Evolutionary conservation across 345 rosid genomes (phyloP).

Genomic region (Populus alba): DNA sequence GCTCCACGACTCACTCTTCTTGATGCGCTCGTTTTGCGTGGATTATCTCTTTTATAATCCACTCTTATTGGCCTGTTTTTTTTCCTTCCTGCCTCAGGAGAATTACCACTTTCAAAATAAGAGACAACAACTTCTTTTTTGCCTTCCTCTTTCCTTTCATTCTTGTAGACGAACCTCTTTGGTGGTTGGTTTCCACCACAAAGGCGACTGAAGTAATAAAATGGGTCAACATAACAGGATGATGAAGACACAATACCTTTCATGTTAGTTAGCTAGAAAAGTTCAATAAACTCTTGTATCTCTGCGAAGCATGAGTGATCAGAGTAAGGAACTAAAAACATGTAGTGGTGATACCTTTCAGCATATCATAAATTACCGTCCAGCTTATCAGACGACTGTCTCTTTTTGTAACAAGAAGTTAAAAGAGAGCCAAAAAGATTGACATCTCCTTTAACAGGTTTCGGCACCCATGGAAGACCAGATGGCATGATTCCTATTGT

Average conservation of each 20-base stretch:
- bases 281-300: slow-evolving; percentile 60
- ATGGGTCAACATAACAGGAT: slow-evolving; percentile 62
- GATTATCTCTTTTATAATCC: slow-evolving; percentile 15
- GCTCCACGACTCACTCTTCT: slow-evolving; percentile 39
- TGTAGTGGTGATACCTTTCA: no score
- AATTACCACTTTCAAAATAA: slow-evolving; percentile 12
- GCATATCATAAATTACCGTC: no score
- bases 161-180: slow-evolving; percentile 17
- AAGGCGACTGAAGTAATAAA: slow-evolving; percentile 54
- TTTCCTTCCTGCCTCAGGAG: slow-evolving; percentile 14
- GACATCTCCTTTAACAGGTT: no score
- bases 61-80: slow-evolving; percentile 9
- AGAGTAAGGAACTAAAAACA: no score
- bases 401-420: no score
- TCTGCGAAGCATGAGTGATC: slow-evolving; percentile 45
- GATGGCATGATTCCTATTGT: no score
- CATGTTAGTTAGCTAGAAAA: slow-evolving; percentile 54
- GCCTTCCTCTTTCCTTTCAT: slow-evolving; percentile 19
- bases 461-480: no score
- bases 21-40: slow-evolving; percentile 22
- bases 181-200: slow-evolving; percentile 44
- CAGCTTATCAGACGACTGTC: no score
- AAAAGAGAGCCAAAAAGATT: no score
- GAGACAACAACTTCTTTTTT: slow-evolving; percentile 23
- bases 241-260: slow-evolving; percentile 71